Conservation (phyloP, 176 grass and related monocot species). For the Tillandsia fasciculata region DNA sequence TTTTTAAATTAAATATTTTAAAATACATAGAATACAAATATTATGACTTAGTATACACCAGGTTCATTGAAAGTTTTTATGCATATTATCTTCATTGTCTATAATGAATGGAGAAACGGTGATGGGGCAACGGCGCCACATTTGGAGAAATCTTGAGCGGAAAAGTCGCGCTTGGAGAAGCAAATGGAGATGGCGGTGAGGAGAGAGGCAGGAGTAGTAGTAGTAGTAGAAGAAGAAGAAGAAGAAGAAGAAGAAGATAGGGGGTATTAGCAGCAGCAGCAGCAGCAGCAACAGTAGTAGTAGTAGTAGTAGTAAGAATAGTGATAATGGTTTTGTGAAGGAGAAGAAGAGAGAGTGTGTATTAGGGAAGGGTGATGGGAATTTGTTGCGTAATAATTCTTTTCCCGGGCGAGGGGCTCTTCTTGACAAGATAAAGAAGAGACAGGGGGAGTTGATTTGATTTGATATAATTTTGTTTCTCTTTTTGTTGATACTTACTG, state of each 20-base stretch:
- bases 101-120: too few relatives aligned
- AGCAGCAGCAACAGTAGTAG: not conserved
- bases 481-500: too few relatives aligned
- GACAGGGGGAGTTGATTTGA: not conserved
- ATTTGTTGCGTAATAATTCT: slow-evolving; percentile 9
- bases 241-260: not conserved
- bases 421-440: slow-evolving; percentile 36
- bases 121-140: too few relatives aligned
- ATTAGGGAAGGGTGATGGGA: not conserved
- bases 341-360: not conserved
- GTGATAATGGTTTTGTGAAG: not conserved
- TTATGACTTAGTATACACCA: too few relatives aligned
- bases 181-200: slow-evolving; percentile 25
- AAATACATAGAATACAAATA: too few relatives aligned
- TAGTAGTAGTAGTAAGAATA: too few relatives aligned
- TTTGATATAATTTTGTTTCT: too few relatives aligned
- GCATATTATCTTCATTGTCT: too few relatives aligned
- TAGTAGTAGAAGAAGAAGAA: too few relatives aligned
- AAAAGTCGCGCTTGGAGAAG: not conserved
- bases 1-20: too few relatives aligned
- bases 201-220: slow-evolving; percentile 33
- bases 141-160: too few relatives aligned
- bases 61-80: too few relatives aligned
- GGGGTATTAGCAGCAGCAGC: not conserved
- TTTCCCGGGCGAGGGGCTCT: slow-evolving; percentile 38